phyloP scores from a whole-genome alignment of 805 yeast genomes.

The Metschnikowia similis region DNA sequence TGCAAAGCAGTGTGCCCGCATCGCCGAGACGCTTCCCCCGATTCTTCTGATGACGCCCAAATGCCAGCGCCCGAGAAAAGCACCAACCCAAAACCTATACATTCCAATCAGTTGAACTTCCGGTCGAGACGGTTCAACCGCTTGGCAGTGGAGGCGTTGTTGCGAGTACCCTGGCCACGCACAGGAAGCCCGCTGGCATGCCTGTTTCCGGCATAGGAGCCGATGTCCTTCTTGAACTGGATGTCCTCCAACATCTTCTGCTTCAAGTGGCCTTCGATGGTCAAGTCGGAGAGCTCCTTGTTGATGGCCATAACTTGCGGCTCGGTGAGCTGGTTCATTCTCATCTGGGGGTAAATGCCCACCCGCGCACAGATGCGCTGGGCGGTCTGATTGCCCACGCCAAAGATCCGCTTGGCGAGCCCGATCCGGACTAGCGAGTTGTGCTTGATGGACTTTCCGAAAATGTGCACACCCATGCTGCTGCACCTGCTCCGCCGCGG shows the following conservation, averaged over 20 bases:
- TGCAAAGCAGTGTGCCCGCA: too few species aligned
- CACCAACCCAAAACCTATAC: neutral
- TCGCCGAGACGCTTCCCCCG: too few species aligned
- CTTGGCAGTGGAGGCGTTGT: conserved; percentile 86
- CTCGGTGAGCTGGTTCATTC: conserved; percentile 89
- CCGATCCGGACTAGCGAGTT: conserved; percentile 49
- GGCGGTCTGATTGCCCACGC: conserved; percentile 76
- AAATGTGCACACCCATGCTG: conserved; percentile 41
- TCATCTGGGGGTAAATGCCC: conserved; percentile 89
- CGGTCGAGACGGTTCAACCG: conserved; percentile 76
- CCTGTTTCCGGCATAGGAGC: conserved; percentile 83
- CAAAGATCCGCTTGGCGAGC: conserved; percentile 76
- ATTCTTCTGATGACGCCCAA: too few species aligned
- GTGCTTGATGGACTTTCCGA: conserved; percentile 43
- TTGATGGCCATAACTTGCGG: conserved; percentile 81
- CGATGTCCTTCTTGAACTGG: conserved; percentile 70
- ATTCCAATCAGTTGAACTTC: conserved; percentile 17
- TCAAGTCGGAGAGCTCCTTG: conserved; percentile 78
- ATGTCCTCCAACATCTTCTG: conserved; percentile 77
- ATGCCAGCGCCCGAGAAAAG: too few species aligned
- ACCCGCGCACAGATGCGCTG: conserved; percentile 76
- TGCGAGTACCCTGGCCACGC: conserved; percentile 86
- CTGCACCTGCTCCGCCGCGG: neutral
- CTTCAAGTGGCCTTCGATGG: conserved; percentile 75
- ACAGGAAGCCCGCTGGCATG: conserved; percentile 70